Conservation (phyloP, 208 protist species). For the Trypanosoma melophagium region DNA sequence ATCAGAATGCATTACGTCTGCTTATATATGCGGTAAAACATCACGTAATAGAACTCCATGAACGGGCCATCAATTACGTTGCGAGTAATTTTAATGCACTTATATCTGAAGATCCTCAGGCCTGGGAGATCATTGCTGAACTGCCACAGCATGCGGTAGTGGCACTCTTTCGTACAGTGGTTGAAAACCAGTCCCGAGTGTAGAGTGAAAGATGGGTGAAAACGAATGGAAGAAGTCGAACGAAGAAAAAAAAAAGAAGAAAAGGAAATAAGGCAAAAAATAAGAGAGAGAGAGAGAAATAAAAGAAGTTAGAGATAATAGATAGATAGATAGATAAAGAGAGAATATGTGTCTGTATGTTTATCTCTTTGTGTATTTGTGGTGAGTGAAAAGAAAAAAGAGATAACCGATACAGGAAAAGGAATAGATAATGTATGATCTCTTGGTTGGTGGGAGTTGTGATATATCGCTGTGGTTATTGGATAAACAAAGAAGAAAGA, state of each 20-base stretch:
- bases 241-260: slow-evolving; percentile 3
- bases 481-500: background rate
- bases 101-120: slow-evolving; percentile 75
- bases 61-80: slow-evolving; percentile 72
- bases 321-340: background rate
- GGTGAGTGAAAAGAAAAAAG: background rate
- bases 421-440: slow-evolving; percentile 4
- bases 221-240: background rate
- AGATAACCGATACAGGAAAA: background rate
- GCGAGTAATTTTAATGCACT: slow-evolving; percentile 63
- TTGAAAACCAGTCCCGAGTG: slow-evolving; percentile 38
- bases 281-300: background rate
- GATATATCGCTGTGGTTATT: background rate
- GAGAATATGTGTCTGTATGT: slow-evolving; percentile 19
- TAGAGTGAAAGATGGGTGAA: slow-evolving; percentile 12
- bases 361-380: slow-evolving; percentile 12
- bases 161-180: slow-evolving; percentile 74
- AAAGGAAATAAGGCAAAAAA: background rate
- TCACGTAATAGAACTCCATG: slow-evolving; percentile 75
- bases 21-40: slow-evolving; percentile 87
- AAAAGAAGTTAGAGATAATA: background rate
- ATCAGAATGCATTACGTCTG: slow-evolving; percentile 71
- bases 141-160: slow-evolving; percentile 76
- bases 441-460: background rate
- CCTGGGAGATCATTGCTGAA: slow-evolving; percentile 83